Base-by-base conservation (phyloP, 257 asterid genomes). In the Mitragyna speciosa region DNA sequence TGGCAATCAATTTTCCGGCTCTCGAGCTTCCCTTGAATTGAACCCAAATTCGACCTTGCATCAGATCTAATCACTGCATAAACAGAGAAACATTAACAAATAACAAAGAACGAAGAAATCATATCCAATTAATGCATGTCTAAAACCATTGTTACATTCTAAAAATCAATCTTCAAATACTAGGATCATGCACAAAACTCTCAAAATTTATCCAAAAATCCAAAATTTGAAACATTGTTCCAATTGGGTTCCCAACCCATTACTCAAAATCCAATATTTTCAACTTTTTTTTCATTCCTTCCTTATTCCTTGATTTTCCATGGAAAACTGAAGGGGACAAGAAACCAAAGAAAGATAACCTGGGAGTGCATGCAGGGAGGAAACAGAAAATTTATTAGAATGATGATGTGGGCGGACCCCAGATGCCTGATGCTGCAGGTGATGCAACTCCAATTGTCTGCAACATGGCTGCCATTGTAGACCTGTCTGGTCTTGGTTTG, bases 381-480 rank as follows among this genome's bases (percentile, higher is more conserved):
- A 51, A 59, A 30, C 72, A 68, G 88, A 39, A 0, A 74, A 70
- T 77, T 84, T 90, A 79, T 56, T 70, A 47, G 89, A 85, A 80
- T 85, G 92, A 86, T 89, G 91, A 86, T 91, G 89, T 22, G 90
- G 45, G 61, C 79, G 79, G 82, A 82, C 12, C 67, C 82, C 82
- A 26, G 91, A 85, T 24, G 84, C 67, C 65, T 22, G 65, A 59
- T n/a, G 15, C 33, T 61, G 33, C 82, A 0, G 65, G 51, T 69
- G 91, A 85, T 26, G 89, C 85, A 66, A 85, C 89, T 65, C 91
- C 91, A 75, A 84, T 72, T 15, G 91, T 80, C 65, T 85, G 93
- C 86, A 87, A 78, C 83, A 88, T 85, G 59, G 88, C 85, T 68
- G 91, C 92, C 94, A 90, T 90, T 80, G 24, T 45, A 63, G n/a